These are phyloP conservation scores for Candida silvatica DNA, from an alignment of 805 yeast species.

Conservation along the genomic window DNA sequence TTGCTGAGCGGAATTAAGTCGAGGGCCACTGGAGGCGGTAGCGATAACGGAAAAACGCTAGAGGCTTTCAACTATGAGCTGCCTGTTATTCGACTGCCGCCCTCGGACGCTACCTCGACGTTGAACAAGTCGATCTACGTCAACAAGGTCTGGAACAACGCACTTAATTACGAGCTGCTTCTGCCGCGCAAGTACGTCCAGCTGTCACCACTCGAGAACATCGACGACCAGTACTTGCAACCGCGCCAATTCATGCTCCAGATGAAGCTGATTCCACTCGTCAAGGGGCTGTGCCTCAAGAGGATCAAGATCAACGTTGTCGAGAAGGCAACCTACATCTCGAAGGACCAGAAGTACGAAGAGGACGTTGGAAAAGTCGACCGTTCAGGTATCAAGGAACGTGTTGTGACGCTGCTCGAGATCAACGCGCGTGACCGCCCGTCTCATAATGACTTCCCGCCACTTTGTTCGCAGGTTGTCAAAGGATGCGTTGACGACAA, in stretches of 20 bases:
- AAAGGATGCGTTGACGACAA: constrained; percentile 51
- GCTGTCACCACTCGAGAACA: constrained; percentile 34
- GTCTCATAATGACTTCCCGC: constrained; percentile 19
- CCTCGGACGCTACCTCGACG: constrained; percentile 46
- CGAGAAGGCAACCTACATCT: constrained; percentile 57
- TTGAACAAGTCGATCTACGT: constrained; percentile 71
- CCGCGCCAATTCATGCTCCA: constrained; percentile 34
- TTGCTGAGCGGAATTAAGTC: background rate
- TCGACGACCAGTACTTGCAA: constrained; percentile 16
- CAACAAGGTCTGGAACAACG: constrained; percentile 65
- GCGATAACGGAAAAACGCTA: constrained; percentile 11
- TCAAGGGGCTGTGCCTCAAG: constrained; percentile 52
- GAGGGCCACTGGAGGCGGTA: constrained; percentile 15
- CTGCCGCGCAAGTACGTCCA: constrained; percentile 64
- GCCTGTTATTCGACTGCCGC: constrained; percentile 48
- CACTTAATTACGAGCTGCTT: constrained; percentile 62
- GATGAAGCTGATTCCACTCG: constrained; percentile 58
- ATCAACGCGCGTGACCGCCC: constrained; percentile 45
- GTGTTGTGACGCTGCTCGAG: constrained; percentile 53
- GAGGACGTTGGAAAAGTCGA: constrained; percentile 40
- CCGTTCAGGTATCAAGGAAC: constrained; percentile 33
- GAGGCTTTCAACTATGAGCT: constrained; percentile 28
- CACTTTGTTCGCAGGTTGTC: constrained; percentile 52
- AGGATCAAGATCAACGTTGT: constrained; percentile 57
- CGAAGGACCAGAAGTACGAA: constrained; percentile 44